Conservation (phyloP, 2,329 filamentous ascomycete species). For the Pseudophaeomoniella oleicola region DNA sequence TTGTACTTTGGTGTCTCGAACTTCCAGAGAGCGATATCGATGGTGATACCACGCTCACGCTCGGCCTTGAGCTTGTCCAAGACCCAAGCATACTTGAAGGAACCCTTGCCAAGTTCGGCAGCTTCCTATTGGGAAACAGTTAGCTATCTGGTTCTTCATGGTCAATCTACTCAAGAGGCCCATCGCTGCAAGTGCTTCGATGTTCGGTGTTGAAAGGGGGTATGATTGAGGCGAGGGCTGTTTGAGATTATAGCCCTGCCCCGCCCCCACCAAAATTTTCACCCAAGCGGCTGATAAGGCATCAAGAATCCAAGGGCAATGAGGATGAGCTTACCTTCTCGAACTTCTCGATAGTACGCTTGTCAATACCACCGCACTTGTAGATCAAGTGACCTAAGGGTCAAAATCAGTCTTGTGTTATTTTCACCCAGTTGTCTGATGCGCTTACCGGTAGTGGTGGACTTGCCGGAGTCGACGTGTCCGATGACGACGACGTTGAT, state of each 20-base stretch:
- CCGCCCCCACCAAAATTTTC: slow-evolving; percentile 17
- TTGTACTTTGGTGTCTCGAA: slow-evolving; percentile 98
- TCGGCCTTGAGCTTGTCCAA: slow-evolving; percentile 99
- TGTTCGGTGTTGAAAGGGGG: slow-evolving; percentile 17
- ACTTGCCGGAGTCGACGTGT: slow-evolving; percentile 99
- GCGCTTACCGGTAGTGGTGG: slow-evolving; percentile 76
- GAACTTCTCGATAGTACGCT: slow-evolving; percentile 99
- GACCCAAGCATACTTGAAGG: slow-evolving; percentile 99
- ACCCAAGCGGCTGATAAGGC: slow-evolving; percentile 15
- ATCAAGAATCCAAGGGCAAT: slow-evolving; percentile 1
- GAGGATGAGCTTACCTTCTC: slow-evolving; percentile 67
- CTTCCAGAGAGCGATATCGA: slow-evolving; percentile 99
- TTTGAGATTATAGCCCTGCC: slow-evolving; percentile 24
- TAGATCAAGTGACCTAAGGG: slow-evolving; percentile 86
- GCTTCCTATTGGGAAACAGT: slow-evolving; percentile 57
- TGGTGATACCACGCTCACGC: slow-evolving; percentile 99
- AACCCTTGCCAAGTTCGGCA: slow-evolving; percentile 98
- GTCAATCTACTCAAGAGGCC: not conserved
- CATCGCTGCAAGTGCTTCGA: slow-evolving; percentile 4
- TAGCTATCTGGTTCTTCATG: slow-evolving; percentile 5
- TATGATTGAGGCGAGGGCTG: slow-evolving; percentile 27
- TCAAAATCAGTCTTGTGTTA: slow-evolving; percentile 11
- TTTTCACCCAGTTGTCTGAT: slow-evolving; percentile 3
- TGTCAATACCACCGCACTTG: slow-evolving; percentile 99
- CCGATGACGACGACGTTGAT: slow-evolving; percentile 98